A percentile compares a stretch with the other conserved stretches of the same genome.
These are phyloP conservation scores for Populus hybrid DNA, from an alignment of 441 rosid species.

Conservation along the genomic window DNA sequence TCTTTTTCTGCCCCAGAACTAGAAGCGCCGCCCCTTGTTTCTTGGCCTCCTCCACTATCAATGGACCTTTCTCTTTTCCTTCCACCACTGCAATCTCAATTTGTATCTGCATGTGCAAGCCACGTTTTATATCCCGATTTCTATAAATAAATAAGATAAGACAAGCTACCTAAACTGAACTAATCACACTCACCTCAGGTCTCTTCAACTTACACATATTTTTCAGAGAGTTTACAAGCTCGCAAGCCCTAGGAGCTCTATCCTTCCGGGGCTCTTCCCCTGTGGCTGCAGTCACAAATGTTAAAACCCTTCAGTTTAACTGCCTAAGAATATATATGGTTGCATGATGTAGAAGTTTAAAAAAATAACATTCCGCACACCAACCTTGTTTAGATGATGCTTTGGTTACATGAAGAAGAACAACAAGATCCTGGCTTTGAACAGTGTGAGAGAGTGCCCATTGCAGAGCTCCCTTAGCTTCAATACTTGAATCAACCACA, in stretches of 20 bases:
- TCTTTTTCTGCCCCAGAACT: slow-evolving; percentile 70
- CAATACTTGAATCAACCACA: slow-evolving; percentile 71
- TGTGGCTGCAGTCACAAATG: slow-evolving; percentile 21
- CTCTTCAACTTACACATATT: slow-evolving; percentile 59
- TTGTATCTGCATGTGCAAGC: slow-evolving; percentile 41
- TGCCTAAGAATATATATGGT: background rate
- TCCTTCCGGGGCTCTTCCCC: slow-evolving; percentile 37
- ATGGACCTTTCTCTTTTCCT: slow-evolving; percentile 77
- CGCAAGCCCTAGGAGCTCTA: slow-evolving; percentile 45
- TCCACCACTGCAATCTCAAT: slow-evolving; percentile 57
- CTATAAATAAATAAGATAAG: background rate
- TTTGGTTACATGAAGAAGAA: slow-evolving; percentile 63
- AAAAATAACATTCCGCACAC: background rate
- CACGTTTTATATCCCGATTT: background rate
- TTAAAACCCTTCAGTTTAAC: background rate
- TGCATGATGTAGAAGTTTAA: background rate
- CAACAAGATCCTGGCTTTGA: slow-evolving; percentile 61
- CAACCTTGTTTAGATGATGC: slow-evolving; percentile 51
- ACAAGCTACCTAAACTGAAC: background rate
- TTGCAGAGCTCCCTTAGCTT: slow-evolving; percentile 74
- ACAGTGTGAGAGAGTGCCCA: slow-evolving; percentile 89
- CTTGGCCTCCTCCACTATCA: slow-evolving; percentile 75
- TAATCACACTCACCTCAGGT: slow-evolving; percentile 58
- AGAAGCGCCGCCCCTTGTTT: slow-evolving; percentile 57
- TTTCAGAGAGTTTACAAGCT: slow-evolving; percentile 49